Conservation (phyloP, 1,284 basidiomycete species). For the Cutaneotrichosporon cutaneum region DNA sequence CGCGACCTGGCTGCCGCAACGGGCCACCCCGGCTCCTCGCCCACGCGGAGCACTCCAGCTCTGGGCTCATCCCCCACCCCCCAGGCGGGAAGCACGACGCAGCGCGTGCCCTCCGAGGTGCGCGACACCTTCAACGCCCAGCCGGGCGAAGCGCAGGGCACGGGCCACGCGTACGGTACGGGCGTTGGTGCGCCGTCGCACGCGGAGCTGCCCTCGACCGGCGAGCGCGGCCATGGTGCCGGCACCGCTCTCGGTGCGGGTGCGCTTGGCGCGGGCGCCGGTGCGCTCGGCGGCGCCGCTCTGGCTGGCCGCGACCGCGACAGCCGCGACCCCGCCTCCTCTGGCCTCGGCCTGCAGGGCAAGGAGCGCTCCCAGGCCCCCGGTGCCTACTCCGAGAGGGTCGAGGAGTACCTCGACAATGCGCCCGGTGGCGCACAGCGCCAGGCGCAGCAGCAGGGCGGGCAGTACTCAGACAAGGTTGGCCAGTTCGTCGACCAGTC, state of each 20-base stretch:
- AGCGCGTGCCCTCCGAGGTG: background rate
- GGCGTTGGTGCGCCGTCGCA: background rate
- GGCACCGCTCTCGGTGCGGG: background rate
- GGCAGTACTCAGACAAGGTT: background rate
- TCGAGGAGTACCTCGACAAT: no score
- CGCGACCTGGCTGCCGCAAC: no score
- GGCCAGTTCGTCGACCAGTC: background rate
- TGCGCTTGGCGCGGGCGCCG: background rate
- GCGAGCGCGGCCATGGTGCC: background rate
- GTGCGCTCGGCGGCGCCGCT: background rate
- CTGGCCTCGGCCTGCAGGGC: background rate
- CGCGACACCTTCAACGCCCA: background rate
- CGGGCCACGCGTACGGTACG: background rate
- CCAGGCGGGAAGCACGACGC: background rate
- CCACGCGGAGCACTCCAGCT: background rate
- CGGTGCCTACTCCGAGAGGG: no score
- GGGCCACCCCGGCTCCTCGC: background rate
- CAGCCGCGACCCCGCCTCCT: background rate
- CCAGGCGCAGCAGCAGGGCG: background rate
- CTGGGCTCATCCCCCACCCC: background rate
- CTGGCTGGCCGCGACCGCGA: background rate
- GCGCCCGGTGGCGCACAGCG: background rate
- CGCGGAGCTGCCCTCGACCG: background rate
- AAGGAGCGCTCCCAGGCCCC: background rate
- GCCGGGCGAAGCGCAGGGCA: background rate